Evolutionary conservation across 495 filamentous ascomycete genomes (phyloP).

Genomic region (Cryomyces minteri): DNA sequence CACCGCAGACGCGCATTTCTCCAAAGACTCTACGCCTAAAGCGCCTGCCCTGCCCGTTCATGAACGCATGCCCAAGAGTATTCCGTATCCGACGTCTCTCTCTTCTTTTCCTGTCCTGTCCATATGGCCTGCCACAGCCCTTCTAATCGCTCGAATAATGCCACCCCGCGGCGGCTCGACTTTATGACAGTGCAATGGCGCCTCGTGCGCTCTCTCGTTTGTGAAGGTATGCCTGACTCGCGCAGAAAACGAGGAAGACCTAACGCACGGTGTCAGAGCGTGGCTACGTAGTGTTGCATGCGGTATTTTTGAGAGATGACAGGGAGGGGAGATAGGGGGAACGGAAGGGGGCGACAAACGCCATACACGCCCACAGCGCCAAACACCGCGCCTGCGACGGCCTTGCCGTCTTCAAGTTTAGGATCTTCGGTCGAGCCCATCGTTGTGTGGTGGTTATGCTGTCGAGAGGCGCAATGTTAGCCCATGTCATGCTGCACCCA

Average conservation of each 20-base stretch:
- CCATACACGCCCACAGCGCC: conserved; percentile 69
- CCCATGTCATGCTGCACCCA: neutral
- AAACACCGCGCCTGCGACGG: conserved; percentile 68
- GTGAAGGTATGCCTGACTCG: conserved; percentile 66
- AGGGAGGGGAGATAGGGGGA: too few species aligned
- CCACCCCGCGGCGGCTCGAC: too few species aligned
- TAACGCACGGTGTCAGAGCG: conserved; percentile 17
- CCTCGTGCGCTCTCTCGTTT: conserved; percentile 58
- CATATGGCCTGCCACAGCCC: too few species aligned
- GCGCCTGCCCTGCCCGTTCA: too few species aligned
- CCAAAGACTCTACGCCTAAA: too few species aligned
- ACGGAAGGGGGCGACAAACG: conserved; percentile 31
- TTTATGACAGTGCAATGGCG: conserved; percentile 45
- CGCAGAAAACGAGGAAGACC: conserved; percentile 83
- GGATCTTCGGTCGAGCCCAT: conserved; percentile 52
- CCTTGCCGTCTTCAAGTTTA: conserved; percentile 37
- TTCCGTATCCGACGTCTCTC: too few species aligned
- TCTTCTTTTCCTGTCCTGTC: too few species aligned
- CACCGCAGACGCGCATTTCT: too few species aligned
- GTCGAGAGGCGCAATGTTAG: conserved; percentile 4
- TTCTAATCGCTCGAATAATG: too few species aligned
- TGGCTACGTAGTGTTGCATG: neutral
- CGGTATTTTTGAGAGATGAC: neutral
- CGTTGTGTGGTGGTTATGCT: conserved; percentile 60
- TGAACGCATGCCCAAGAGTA: too few species aligned